phyloP scores from a whole-genome alignment of 2,329 filamentous ascomycete species.

The Amauroascus niger region DNA sequence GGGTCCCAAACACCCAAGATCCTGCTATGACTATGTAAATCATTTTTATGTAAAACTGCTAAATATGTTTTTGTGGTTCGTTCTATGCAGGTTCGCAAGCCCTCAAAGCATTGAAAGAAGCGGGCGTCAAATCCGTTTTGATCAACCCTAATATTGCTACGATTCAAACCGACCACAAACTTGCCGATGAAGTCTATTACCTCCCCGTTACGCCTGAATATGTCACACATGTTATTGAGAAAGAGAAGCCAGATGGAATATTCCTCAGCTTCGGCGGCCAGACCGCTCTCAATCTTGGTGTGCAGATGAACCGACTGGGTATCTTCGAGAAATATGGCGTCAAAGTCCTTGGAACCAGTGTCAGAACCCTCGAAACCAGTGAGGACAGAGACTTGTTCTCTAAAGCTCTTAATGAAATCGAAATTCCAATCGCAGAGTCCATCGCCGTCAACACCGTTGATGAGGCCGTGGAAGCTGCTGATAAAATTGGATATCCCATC shows the following conservation, averaged over 20 bases:
- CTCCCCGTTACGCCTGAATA: conserved; percentile 96
- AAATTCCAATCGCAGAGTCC: conserved; percentile 94
- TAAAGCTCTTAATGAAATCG: conserved; percentile 90
- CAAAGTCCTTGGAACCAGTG: conserved; percentile 88
- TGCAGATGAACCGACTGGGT: conserved; percentile 93
- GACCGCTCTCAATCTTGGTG: conserved; percentile 91
- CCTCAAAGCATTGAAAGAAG: conserved; percentile 92
- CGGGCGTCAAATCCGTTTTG: conserved; percentile 78
- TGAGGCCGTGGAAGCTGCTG: conserved; percentile 79
- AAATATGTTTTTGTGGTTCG: background rate
- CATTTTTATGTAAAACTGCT: background rate
- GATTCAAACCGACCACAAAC: conserved; percentile 91
- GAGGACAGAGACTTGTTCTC: conserved; percentile 95
- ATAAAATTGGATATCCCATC: conserved; percentile 86
- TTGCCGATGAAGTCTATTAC: conserved; percentile 97
- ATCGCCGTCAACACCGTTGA: conserved; percentile 87
- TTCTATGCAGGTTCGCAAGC: conserved; percentile 69
- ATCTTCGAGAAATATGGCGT: conserved; percentile 93
- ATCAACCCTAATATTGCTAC: conserved; percentile 98
- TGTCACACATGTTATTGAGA: conserved; percentile 93
- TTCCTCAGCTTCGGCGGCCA: conserved; percentile 96
- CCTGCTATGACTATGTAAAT: background rate
- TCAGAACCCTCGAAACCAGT: conserved; percentile 85
- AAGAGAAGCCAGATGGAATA: conserved; percentile 90
- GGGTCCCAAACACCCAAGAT: background rate